phyloP scores from a whole-genome alignment of 2,329 filamentous ascomycete genomes.

The Chaetothyriales sp. region DNA sequence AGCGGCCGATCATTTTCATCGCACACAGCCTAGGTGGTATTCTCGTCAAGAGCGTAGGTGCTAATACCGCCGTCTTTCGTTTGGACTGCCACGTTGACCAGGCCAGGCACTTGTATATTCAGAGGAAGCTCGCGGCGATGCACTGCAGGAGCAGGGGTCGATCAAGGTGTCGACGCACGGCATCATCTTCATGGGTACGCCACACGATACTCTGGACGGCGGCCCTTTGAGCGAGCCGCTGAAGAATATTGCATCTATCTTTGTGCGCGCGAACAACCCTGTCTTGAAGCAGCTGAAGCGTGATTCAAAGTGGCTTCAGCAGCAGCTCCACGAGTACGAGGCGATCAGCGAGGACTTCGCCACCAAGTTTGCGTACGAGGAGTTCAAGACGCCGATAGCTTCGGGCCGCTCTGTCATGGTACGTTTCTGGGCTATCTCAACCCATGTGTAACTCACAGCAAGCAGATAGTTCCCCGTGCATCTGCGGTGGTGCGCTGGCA shows the following conservation, averaged over 20 bases:
- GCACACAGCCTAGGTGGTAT: slow-evolving; percentile 11
- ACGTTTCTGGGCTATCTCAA: neutral
- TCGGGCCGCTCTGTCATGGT: neutral
- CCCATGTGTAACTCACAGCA: too few species aligned
- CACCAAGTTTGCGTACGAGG: neutral
- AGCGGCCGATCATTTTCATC: slow-evolving; percentile 6
- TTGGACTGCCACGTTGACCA: slow-evolving; percentile 2
- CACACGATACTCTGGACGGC: slow-evolving; percentile 1
- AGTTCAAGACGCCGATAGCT: neutral
- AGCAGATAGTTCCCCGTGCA: neutral
- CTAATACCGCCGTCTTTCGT: slow-evolving; percentile 4
- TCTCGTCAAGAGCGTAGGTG: slow-evolving; percentile 7
- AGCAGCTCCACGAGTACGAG: neutral
- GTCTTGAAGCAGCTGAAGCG: neutral
- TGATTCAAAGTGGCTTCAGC: neutral
- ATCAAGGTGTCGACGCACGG: slow-evolving; percentile 5
- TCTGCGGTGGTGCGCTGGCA: neutral
- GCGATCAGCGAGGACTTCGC: neutral
- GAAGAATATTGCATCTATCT: neutral
- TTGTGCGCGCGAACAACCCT: neutral
- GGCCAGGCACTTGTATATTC: neutral
- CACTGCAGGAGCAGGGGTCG: neutral
- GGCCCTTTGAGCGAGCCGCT: neutral
- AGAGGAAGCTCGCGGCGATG: neutral
- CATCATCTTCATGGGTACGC: slow-evolving; percentile 12